These are phyloP conservation scores for Lactuca saligna DNA, from an alignment of 129 eudicot species.

Conservation along the genomic window DNA sequence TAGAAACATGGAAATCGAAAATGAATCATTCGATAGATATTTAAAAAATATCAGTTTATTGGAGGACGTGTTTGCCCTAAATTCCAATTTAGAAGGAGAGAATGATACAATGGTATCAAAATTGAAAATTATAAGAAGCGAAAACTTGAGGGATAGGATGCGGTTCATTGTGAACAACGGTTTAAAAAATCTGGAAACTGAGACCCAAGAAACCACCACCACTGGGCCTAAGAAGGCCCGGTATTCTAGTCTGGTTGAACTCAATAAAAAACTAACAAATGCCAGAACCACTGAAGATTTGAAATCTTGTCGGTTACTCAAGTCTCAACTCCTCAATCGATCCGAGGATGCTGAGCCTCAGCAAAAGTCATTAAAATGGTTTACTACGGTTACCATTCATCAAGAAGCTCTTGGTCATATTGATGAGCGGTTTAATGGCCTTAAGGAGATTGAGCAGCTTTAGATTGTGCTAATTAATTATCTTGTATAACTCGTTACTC, in stretches of 20 bases:
- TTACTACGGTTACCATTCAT: constrained; percentile 32
- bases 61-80: constrained; percentile 68
- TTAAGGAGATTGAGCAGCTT: constrained; percentile 61
- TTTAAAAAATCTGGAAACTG: constrained; percentile 47
- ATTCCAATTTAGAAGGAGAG: constrained; percentile 38
- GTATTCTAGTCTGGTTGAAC: constrained; percentile 49
- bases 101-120: constrained; percentile 34
- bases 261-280: constrained; percentile 58
- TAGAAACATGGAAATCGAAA: constrained; percentile 64
- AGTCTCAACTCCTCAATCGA: constrained; percentile 40
- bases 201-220: constrained; percentile 18
- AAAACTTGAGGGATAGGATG: constrained; percentile 64
- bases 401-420: constrained; percentile 47
- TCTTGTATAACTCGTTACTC: too few relatives aligned
- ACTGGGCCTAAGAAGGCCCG: constrained; percentile 51
- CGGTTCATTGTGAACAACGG: constrained; percentile 64
- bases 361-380: constrained; percentile 44
- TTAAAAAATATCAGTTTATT: constrained; percentile 59
- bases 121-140: constrained; percentile 51
- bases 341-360: constrained; percentile 16
- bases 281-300: constrained; percentile 75
- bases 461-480: constrained; percentile 20
- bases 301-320: constrained; percentile 51
- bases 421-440: constrained; percentile 52
- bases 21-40: constrained; percentile 87